A percentile compares a stretch with the other conserved stretches of the same genome.
Evolutionary conservation across 257 asterid species (phyloP).

Genomic region (Verbascum thapsus): DNA sequence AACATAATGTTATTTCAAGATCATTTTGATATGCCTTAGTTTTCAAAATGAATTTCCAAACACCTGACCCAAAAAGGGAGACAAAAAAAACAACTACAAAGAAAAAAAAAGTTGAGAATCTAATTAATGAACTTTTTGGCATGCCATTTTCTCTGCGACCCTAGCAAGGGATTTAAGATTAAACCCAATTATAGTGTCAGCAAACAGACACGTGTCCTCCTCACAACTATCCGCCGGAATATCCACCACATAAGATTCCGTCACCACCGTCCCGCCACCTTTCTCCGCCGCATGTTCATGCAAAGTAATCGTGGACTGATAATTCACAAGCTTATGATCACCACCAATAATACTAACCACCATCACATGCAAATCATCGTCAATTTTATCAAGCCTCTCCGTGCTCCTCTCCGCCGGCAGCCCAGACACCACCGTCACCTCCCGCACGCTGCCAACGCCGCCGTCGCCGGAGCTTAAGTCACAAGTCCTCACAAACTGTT

Average conservation of each 20-base stretch:
- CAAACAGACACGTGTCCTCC: conserved; percentile 47
- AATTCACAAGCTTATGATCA: conserved; percentile 54
- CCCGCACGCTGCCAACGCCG: conserved; percentile 49
- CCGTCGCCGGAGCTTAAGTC: conserved; percentile 40
- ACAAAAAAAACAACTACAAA: neutral
- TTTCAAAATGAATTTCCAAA: too few relatives aligned
- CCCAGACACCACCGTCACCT: conserved; percentile 49
- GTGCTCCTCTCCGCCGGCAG: conserved; percentile 52
- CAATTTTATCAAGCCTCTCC: conserved; percentile 54
- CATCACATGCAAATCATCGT: conserved; percentile 56
- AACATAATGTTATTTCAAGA: too few relatives aligned
- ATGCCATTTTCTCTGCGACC: conserved; percentile 40
- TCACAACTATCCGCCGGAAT: conserved; percentile 42
- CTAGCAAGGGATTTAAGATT: conserved; percentile 48
- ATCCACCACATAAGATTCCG: conserved; percentile 62
- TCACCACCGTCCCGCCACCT: conserved; percentile 43
- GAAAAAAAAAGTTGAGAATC: too few relatives aligned
- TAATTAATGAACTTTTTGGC: neutral
- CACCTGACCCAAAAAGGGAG: neutral
- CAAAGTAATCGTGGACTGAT: conserved; percentile 44
- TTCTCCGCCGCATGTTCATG: conserved; percentile 25
- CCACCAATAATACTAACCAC: conserved; percentile 49
- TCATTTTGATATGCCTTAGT: too few relatives aligned
- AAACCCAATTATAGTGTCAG: conserved; percentile 44
- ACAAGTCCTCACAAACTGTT: conserved; percentile 42